Percentiles rank a stretch among this genome's conserved stretches.
Evolutionary conservation across 176 grass and related monocot species (phyloP).

Genomic region (Eleusine indica): DNA sequence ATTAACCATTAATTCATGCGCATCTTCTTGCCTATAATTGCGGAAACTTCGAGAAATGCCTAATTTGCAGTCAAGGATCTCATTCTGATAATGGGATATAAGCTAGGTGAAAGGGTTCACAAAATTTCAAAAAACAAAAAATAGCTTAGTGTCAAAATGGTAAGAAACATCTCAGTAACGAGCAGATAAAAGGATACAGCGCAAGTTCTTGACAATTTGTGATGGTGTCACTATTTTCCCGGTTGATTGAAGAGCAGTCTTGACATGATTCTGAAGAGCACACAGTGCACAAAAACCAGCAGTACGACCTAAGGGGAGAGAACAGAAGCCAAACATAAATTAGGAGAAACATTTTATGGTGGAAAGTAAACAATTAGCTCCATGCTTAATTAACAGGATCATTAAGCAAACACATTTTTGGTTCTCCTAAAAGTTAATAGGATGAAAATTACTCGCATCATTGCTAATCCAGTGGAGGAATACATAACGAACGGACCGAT

Average conservation of each 20-base stretch:
- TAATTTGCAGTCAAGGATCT: constrained; percentile 52
- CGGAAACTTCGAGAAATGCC: constrained; percentile 92
- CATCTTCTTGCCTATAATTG: constrained; percentile 95
- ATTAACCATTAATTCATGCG: constrained; percentile 98
- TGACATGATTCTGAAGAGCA: constrained; percentile 97
- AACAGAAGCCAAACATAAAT: constrained; percentile 32
- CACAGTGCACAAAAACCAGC: constrained; percentile 97
- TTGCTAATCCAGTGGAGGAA: not conserved
- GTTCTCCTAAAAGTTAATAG: not conserved
- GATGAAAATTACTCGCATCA: constrained; percentile 3
- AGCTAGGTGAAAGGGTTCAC: not conserved
- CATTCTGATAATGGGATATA: constrained; percentile 1
- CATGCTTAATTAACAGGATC: constrained; percentile 22
- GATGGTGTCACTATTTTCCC: constrained; percentile 90
- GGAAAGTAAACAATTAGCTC: not conserved
- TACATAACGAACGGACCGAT: not conserved
- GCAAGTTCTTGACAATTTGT: constrained; percentile 80
- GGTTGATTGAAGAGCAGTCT: constrained; percentile 73
- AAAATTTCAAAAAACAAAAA: not conserved
- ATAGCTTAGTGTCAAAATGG: not conserved
- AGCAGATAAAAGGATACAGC: constrained; percentile 69
- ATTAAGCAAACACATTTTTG: not conserved
- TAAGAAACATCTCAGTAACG: constrained; percentile 6
- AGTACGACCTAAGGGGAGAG: constrained; percentile 43
- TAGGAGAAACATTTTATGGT: not conserved